Conservation (phyloP, 2,329 filamentous ascomycete species). For the Fusarium redolens region DNA sequence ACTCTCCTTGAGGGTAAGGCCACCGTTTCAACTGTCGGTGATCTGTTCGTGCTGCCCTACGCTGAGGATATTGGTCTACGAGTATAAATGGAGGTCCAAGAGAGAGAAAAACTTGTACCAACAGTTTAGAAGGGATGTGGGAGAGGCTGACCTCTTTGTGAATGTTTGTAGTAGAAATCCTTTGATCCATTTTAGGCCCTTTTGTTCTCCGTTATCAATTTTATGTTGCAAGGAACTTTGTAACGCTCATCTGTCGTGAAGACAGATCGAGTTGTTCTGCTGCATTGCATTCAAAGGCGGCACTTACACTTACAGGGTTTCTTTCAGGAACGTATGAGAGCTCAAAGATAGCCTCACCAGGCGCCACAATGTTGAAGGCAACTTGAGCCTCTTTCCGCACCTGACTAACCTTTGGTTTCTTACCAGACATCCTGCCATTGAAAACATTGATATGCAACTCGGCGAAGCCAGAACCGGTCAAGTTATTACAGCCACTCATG, state of each 20-base stretch:
- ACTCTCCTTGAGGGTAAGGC: slow-evolving; percentile 88
- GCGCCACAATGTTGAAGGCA: background rate
- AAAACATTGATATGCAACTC: slow-evolving; percentile 1
- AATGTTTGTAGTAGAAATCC: slow-evolving; percentile 60
- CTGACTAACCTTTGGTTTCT: background rate
- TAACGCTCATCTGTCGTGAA: background rate
- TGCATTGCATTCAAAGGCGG: background rate
- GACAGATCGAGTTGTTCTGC: background rate
- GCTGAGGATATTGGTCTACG: slow-evolving; percentile 94
- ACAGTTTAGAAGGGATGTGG: slow-evolving; percentile 56
- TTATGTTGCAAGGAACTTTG: slow-evolving; percentile 6
- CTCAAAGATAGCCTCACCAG: background rate
- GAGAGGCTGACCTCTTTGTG: slow-evolving; percentile 54
- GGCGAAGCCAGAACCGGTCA: slow-evolving; percentile 15
- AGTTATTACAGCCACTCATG: slow-evolving; percentile 21
- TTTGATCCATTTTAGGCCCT: slow-evolving; percentile 45
- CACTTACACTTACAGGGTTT: background rate
- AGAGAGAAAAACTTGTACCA: slow-evolving; percentile 56
- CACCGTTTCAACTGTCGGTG: slow-evolving; percentile 88
- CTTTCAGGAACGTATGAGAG: background rate
- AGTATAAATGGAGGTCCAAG: slow-evolving; percentile 73
- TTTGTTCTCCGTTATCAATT: slow-evolving; percentile 14
- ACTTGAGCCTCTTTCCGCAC: slow-evolving; percentile 1
- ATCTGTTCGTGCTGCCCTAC: slow-evolving; percentile 90
- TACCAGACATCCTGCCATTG: background rate